Percentiles rank a stretch among this genome's conserved stretches.
Evolutionary conservation across 805 yeast genomes (phyloP).

Genomic region (Saccharomycopsis guyanensis): DNA sequence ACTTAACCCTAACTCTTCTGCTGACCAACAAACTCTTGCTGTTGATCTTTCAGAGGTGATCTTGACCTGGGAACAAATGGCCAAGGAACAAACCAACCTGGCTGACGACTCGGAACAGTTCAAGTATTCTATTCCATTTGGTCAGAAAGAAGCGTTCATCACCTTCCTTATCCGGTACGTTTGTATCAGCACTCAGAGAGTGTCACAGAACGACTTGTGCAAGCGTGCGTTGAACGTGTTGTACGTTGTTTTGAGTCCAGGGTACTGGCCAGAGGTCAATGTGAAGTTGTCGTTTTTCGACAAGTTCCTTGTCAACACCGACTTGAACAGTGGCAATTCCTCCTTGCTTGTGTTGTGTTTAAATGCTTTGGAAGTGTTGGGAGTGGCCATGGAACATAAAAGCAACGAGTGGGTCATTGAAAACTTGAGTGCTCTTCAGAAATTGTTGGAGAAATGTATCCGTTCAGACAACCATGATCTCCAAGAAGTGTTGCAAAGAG

Average conservation of each 20-base stretch:
- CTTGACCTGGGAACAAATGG: constrained; percentile 72
- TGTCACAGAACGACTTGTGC: constrained; percentile 79
- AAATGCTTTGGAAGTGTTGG: constrained; percentile 85
- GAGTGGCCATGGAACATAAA: constrained; percentile 76
- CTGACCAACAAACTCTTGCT: constrained; percentile 78
- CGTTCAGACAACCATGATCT: constrained; percentile 79
- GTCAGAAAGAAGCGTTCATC: constrained; percentile 82
- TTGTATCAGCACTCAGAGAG: constrained; percentile 78
- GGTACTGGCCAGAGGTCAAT: constrained; percentile 83
- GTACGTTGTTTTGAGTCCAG: constrained; percentile 61
- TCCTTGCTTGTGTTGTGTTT: constrained; percentile 61
- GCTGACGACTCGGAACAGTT: constrained; percentile 38
- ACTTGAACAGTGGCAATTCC: constrained; percentile 45
- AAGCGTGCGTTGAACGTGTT: constrained; percentile 73
- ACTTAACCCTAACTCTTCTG: constrained; percentile 63
- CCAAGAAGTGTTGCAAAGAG: constrained; percentile 76
- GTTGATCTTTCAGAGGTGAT: constrained; percentile 84
- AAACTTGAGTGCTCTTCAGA: constrained; percentile 61
- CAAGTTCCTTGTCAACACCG: constrained; percentile 73
- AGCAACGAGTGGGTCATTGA: constrained; percentile 72
- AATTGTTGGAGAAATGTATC: constrained; percentile 77
- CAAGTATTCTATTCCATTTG: constrained; percentile 56
- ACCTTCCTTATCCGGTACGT: constrained; percentile 83
- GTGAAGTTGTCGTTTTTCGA: constrained; percentile 84
- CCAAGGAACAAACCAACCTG: constrained; percentile 23